Percentiles rank a stretch among this genome's conserved stretches.
Conservation (phyloP, 176 grass and related monocot species). For the Juncus effusus region DNA sequence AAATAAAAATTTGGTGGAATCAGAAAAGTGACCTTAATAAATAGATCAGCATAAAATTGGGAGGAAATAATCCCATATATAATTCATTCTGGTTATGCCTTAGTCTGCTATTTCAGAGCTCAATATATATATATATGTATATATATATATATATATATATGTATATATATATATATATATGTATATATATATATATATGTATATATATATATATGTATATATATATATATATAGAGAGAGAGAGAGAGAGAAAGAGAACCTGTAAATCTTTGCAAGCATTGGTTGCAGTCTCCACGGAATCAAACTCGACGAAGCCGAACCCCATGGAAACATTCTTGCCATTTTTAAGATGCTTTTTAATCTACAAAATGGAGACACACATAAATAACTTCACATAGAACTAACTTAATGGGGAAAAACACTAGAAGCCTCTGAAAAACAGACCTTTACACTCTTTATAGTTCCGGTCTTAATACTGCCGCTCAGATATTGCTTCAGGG, state of each 20-base stretch:
- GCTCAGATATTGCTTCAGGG: slow-evolving; percentile 69
- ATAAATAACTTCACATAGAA: slow-evolving; percentile 8
- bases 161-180: too few relatives aligned
- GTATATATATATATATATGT: too few relatives aligned
- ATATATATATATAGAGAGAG: too few relatives aligned
- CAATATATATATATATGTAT: too few relatives aligned
- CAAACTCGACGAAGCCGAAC: slow-evolving; percentile 95
- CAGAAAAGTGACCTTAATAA: slow-evolving; percentile 11
- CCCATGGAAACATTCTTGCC: slow-evolving; percentile 94
- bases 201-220: too few relatives aligned
- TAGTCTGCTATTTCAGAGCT: too few relatives aligned
- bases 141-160: too few relatives aligned
- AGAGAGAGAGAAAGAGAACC: slow-evolving; percentile 30
- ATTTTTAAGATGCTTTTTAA: slow-evolving; percentile 84
- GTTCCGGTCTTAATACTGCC: slow-evolving; percentile 60
- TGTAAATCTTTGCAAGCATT: slow-evolving; percentile 86
- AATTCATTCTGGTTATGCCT: too few relatives aligned
- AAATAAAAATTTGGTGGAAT: slow-evolving; percentile 6
- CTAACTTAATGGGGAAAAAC: too few relatives aligned
- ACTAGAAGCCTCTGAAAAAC: background rate
- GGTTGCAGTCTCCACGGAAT: slow-evolving; percentile 81
- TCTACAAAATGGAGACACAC: slow-evolving; percentile 34
- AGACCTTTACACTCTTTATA: slow-evolving; percentile 87
- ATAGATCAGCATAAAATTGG: background rate
- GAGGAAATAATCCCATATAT: background rate